Conservation (phyloP, 768 basidiomycete species). For the Trametopsis cervina region DNA sequence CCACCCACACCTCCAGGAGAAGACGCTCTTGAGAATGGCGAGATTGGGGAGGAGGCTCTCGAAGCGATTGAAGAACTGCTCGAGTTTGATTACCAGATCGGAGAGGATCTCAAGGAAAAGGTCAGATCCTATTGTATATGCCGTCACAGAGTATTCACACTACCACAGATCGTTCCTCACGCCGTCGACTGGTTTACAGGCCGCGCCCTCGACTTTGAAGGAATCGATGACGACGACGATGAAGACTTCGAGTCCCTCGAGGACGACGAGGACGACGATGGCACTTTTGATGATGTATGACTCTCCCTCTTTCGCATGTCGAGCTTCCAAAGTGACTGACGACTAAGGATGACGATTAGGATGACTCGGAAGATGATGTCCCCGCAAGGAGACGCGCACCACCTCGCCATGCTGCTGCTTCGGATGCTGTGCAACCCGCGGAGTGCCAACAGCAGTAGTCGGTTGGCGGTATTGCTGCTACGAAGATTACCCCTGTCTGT, state of each 20-base stretch:
- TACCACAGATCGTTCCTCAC: slow-evolving; percentile 85
- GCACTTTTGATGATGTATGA: slow-evolving; percentile 50
- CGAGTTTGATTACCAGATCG: slow-evolving; percentile 96
- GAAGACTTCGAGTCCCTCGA: slow-evolving; percentile 53
- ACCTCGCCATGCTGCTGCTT: slow-evolving; percentile 43
- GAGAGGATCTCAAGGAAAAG: slow-evolving; percentile 97
- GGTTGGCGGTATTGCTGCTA: background rate
- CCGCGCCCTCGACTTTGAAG: slow-evolving; percentile 82
- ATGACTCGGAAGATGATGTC: slow-evolving; percentile 63
- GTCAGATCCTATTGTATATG: slow-evolving; percentile 29
- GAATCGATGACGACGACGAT: slow-evolving; percentile 48
- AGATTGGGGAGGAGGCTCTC: slow-evolving; percentile 77
- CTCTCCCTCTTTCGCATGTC: slow-evolving; percentile 7
- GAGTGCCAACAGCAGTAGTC: slow-evolving; percentile 89
- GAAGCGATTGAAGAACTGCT: slow-evolving; percentile 90
- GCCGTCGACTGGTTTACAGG: slow-evolving; percentile 98
- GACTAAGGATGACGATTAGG: slow-evolving; percentile 33
- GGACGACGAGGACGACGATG: slow-evolving; percentile 52
- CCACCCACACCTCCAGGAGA: slow-evolving; percentile 71
- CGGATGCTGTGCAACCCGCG: slow-evolving; percentile 60
- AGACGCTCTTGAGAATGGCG: slow-evolving; percentile 59
- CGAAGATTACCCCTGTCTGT: background rate
- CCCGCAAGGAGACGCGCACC: slow-evolving; percentile 52
- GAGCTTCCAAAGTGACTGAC: slow-evolving; percentile 12
- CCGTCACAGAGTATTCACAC: background rate